Evolutionary conservation across 2,329 filamentous ascomycete genomes (phyloP), one percentile per base, ranked within the genome.

Genomic region (Onygenales sp.): DNA sequence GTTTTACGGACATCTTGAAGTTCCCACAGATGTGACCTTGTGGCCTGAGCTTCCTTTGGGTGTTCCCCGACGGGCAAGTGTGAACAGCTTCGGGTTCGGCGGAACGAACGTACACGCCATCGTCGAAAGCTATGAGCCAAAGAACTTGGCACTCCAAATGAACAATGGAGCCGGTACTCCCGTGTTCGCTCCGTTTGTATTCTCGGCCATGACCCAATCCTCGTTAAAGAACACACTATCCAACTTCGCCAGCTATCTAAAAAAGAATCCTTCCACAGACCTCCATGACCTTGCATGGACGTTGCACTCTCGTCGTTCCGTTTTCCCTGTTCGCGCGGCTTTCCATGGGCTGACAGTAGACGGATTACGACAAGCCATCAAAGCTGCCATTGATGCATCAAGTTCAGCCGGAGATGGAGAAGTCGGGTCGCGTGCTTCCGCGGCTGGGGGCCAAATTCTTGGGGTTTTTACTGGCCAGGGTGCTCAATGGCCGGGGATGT

Each of bases 61-160:
- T 2, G 44, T 42, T 7, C 55, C 52, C 0, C 61, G 60, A 5
- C 59, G 62, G 14, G 58, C 58, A 2, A 61, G 59, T 13, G 55
- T 63, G 31, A 63, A 62, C 50, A 54, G 48, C 9, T 63, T 63
- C 41, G 58, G 68, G 0, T 68, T 66, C 48, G 69, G 69, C 27
- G 69, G 69, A 5, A 64, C 68, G 1, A 72, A 72, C 53, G 66
- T 64, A 0, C 66, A 71, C 53, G 56, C 52, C 11, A 55, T 64
- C 57, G 32, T 66, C 43, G 63, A 63, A 44, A 51, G 58, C 3
- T 58, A 57, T 32, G 49, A 61, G 5, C 53, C 52, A 31, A 10
- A 11, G 10, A 27, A 33, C 43, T 32, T 51, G 47, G 10, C 52
- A 52, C 32, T 49, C 53, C 39, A 54, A 54, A 48, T 49, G 47